Conservation (phyloP, 352 stramenopile genomes). For the Phytophthora lateralis region DNA sequence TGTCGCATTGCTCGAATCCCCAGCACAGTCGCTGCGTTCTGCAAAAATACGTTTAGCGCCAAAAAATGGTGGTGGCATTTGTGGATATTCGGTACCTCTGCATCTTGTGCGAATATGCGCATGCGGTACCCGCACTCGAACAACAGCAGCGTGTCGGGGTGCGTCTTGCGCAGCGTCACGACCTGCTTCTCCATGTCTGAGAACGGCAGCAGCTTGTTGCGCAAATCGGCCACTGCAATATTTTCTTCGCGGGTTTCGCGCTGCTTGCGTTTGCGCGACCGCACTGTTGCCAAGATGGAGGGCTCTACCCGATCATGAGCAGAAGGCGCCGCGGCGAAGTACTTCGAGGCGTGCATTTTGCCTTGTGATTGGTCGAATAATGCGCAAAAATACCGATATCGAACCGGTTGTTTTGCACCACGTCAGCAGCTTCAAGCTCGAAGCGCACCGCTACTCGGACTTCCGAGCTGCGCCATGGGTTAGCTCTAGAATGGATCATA, state of each 20-base stretch:
- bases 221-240: not conserved
- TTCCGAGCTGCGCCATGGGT: conserved; percentile 55
- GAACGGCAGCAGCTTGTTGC: conserved; percentile 14
- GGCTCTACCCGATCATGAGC: not conserved
- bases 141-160: conserved; percentile 62
- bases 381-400: not conserved
- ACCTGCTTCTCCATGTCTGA: conserved; percentile 86
- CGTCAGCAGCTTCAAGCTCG: not conserved
- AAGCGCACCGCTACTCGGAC: conserved; percentile 55
- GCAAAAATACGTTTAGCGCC: not conserved
- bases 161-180: conserved; percentile 40
- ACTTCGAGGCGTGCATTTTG: not conserved
- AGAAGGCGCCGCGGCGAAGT: conserved; percentile 2
- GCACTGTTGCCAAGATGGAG: conserved; percentile 9
- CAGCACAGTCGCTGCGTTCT: conserved; percentile 44
- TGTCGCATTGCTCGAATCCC: conserved; percentile 43
- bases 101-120: conserved; percentile 77
- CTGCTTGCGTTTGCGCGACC: conserved; percentile 25
- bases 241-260: not conserved
- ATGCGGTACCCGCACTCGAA: conserved; percentile 87
- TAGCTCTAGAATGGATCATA: too few relatives aligned
- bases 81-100: conserved; percentile 32
- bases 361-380: not conserved
- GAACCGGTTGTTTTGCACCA: conserved; percentile 7
- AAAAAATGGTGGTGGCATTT: not conserved